A percentile compares a stretch with the other conserved stretches of the same genome.
Conservation (phyloP, 345 rosid genomes). For the Brassica carinata region DNA sequence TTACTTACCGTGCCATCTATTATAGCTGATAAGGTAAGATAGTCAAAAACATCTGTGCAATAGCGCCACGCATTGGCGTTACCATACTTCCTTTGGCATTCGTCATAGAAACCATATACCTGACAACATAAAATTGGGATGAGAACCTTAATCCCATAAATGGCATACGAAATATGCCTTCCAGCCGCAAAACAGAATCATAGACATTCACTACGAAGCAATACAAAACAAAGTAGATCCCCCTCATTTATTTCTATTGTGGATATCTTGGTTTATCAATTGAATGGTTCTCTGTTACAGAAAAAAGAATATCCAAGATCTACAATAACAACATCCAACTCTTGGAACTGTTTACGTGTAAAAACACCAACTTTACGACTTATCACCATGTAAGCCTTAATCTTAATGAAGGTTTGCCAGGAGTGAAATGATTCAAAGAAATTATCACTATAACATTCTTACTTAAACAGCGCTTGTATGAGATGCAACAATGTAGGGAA, state of each 20-base stretch:
- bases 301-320: background rate
- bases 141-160: background rate
- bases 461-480: background rate
- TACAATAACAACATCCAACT: background rate
- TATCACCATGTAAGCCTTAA: background rate
- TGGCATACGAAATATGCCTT: background rate
- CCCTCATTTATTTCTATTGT: background rate
- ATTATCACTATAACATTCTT: background rate
- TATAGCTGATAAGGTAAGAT: slow-evolving; percentile 95
- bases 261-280: background rate
- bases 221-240: slow-evolving; percentile 4
- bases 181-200: background rate
- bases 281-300: background rate
- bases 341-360: slow-evolving; percentile 1
- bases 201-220: background rate
- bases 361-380: background rate
- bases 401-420: background rate
- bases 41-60: slow-evolving; percentile 99
- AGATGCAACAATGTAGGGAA: background rate
- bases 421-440: background rate
- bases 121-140: slow-evolving; percentile 35
- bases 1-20: slow-evolving; percentile 94
- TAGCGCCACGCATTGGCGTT: slow-evolving; percentile 99
- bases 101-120: slow-evolving; percentile 99
- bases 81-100: slow-evolving; percentile 99